phyloP scores from a whole-genome alignment of 73 alveolate genomes.

The Durusdinium trenchii region DNA sequence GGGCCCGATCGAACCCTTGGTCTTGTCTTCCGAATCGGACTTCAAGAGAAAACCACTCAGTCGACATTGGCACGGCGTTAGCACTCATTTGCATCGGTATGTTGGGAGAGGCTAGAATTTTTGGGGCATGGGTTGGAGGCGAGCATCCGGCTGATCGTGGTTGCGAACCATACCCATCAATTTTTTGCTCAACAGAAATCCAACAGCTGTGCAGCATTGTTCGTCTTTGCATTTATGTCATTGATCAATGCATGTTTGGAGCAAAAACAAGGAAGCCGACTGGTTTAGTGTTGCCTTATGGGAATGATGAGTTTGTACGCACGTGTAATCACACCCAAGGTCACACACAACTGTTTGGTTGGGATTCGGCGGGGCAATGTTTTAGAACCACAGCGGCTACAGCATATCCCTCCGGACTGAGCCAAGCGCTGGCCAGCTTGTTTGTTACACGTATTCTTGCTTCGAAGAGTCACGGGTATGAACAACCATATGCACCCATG shows the following conservation, averaged over 20 bases:
- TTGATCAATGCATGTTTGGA: conserved; percentile 3
- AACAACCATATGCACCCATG: not conserved
- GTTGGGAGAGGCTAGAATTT: not conserved
- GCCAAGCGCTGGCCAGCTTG: not conserved
- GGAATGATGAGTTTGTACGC: not conserved
- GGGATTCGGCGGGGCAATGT: not conserved
- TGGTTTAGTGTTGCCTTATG: not conserved
- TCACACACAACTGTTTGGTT: not conserved
- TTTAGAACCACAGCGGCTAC: not conserved
- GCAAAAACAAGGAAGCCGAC: not conserved
- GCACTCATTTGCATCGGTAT: not conserved
- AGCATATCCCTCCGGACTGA: not conserved
- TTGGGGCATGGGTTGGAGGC: not conserved
- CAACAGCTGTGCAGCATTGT: not conserved
- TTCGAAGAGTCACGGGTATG: not conserved
- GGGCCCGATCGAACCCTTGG: not conserved
- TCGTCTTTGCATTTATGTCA: not conserved
- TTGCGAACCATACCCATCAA: not conserved
- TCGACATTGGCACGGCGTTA: not conserved
- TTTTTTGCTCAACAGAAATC: not conserved
- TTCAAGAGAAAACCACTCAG: not conserved
- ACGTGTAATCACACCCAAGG: not conserved
- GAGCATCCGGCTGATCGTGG: conserved; percentile 36
- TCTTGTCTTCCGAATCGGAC: not conserved
- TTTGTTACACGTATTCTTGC: not conserved